Evolutionary conservation across 2,329 filamentous ascomycete genomes (phyloP), one percentile per base, ranked within the genome.

Genomic region (Exophiala lecanii-corni): DNA sequence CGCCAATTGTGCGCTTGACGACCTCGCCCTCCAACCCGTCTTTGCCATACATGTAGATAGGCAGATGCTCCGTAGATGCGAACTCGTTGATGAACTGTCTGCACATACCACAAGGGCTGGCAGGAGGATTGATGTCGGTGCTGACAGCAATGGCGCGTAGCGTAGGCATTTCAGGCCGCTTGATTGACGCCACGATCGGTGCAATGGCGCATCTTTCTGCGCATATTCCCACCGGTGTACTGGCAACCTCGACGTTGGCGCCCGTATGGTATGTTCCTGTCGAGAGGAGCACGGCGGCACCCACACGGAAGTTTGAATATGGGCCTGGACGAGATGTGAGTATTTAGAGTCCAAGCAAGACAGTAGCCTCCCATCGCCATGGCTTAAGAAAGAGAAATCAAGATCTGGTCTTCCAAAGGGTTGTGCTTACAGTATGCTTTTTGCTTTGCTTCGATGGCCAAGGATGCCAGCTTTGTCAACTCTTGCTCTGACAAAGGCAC

Each of bases 201-300:
- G 79, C 85, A 54, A 97, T 74, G 2, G 87, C 89, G n/a, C 91
- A 86, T 45, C 91, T 75, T 74, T 98, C 92, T 10, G 92, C 92
- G 65, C 92, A 97, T 2, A 86, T 94, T n/a, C 88, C 88, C 4
- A 96, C 89, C 0, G 92, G 91, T 62, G 94, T 97, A 19, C 84
- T 73, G 1, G 88, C 89, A 62, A 97, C 96, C 69, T 98, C 92
- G 49, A 97, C 81, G 62, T 95, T 95, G 50, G 86, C 89, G 41
- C 92, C 92, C 34, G 76, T 71, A 44, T 89, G 73, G 55, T 74
- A 79, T 44, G 67, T 63, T 2, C 74, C 76, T 20, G 72, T 66
- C 9, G 64, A 50, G 5, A 79, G 74, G 49, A 97, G 79, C 48
- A 97, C 67, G 23, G 85, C 82, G 37, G 86, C 83, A 50, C 92